These are phyloP conservation scores for Schizophyllum amplum DNA, from an alignment of 1,284 basidiomycete genomes.

Conservation along the genomic window DNA sequence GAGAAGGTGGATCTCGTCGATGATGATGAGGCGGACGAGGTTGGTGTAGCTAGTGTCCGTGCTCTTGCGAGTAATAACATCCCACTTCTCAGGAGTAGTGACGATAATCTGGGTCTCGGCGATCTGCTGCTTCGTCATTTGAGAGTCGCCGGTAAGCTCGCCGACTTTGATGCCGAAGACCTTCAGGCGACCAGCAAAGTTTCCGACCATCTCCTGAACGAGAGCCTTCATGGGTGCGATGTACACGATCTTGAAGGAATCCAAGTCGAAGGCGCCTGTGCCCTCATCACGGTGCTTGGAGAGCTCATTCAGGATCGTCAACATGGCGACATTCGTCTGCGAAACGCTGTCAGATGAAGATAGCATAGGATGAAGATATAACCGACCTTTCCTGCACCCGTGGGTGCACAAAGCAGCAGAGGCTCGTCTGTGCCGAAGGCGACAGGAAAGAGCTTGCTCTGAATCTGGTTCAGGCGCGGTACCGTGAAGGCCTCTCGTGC, in stretches of 20 bases:
- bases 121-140: constrained; percentile 98
- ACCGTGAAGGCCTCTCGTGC: constrained; percentile 81
- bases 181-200: constrained; percentile 80
- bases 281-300: constrained; percentile 74
- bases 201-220: constrained; percentile 96
- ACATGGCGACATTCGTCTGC: constrained; percentile 97
- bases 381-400: constrained; percentile 93
- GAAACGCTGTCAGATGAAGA: constrained; percentile 8
- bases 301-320: constrained; percentile 87
- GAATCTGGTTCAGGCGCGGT: constrained; percentile 86
- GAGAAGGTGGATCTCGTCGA: constrained; percentile 96
- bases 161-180: constrained; percentile 85
- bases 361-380: background rate
- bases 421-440: constrained; percentile 96
- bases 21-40: constrained; percentile 92
- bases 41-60: constrained; percentile 98
- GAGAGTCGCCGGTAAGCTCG: constrained; percentile 95
- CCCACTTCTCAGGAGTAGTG: constrained; percentile 99
- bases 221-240: constrained; percentile 99
- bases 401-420: constrained; percentile 93
- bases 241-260: constrained; percentile 96
- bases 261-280: constrained; percentile 82
- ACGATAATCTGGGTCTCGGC: constrained; percentile 98
- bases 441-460: constrained; percentile 87
- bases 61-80: constrained; percentile 97